Base-by-base conservation (phyloP, 495 filamentous ascomycete genomes). In the Pseudomonodictys pantanalensis region DNA sequence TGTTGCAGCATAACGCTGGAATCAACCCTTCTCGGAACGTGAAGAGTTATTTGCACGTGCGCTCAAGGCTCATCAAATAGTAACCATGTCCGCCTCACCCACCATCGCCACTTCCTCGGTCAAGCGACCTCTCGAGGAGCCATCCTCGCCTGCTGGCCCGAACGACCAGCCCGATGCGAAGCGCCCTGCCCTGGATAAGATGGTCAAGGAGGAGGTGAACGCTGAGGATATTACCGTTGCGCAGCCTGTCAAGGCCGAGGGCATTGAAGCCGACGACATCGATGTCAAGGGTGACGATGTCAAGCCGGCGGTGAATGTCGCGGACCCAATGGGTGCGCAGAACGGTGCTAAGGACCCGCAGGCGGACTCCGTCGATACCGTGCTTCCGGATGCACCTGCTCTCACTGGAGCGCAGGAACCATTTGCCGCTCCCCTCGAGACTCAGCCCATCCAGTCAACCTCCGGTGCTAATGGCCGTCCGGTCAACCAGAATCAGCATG, bases 111-210 rank as follows among this genome's bases (percentile, higher is more conserved):
- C 79, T 60, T 82, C 80, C 65, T 86, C 86, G 38, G 80, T 89
- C 68, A 98, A 98, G 81, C 91, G 93, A 62, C 93, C 93, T 60
- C 84, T 97, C 48, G 93, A 98, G 79, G 93, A 97, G 69, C 85
- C 91, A 29, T 97, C 93, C 39, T 97, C 93, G 2, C 91, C 93
- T 3, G 93, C 91, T 24, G 90, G 89, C 18, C 87, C 85, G 30
- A 87, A 79, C 69, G 93, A 96, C 67, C 95, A 96, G 73, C 91
- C 91, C 26, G 93, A 98, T 63, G 93, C 95, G 63, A 98, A 98
- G 78, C 89, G 93, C 64, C 95, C 88, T 25, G 95, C 95, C 45
- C 81, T 97, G 54, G 92, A 97, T 77, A 98, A 96, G 79, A 81
- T 91, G 64, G 79, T 88, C 44, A 87, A 85, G 68, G 78, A 79